These are phyloP conservation scores for Heterotrichella gracilis DNA, from an alignment of 352 stramenopile genomes.

Conservation along the genomic window DNA sequence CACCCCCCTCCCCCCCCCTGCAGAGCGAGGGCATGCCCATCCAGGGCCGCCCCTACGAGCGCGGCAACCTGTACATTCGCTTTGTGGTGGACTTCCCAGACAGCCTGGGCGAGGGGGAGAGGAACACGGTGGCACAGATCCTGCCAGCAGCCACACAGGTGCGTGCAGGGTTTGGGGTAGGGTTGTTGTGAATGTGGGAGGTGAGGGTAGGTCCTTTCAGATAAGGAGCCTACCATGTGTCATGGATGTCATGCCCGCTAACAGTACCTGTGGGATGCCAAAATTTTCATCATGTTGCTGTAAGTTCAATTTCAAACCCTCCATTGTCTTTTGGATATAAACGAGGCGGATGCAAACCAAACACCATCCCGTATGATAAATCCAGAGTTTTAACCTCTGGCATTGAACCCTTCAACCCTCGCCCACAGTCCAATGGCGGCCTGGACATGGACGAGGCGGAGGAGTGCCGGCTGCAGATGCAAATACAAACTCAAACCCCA, in stretches of 20 bases:
- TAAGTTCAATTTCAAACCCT: too few relatives aligned
- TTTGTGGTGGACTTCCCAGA: conserved; percentile 85
- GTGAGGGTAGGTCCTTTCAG: too few relatives aligned
- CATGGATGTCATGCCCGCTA: too few relatives aligned
- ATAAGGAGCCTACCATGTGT: too few relatives aligned
- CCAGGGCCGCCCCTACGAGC: conserved; percentile 67
- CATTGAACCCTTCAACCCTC: neutral
- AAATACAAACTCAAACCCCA: too few relatives aligned
- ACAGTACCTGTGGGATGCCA: too few relatives aligned
- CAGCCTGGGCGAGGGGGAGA: conserved; percentile 26
- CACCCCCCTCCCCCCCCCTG: too few relatives aligned
- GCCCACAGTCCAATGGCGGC: neutral
- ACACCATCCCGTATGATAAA: neutral
- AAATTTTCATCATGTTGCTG: too few relatives aligned
- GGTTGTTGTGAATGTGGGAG: too few relatives aligned
- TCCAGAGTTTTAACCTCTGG: too few relatives aligned
- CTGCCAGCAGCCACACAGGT: neutral
- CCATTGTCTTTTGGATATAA: too few relatives aligned
- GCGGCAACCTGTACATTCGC: conserved; percentile 81
- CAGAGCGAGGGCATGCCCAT: conserved; percentile 91
- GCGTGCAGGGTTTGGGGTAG: neutral
- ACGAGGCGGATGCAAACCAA: too few relatives aligned
- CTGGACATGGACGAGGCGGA: conserved; percentile 3
- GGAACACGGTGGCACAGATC: conserved; percentile 12
- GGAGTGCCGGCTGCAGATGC: conserved; percentile 13